Evolutionary conservation across 768 basidiomycete species (phyloP).

Genomic region (Amanita rubescens): DNA sequence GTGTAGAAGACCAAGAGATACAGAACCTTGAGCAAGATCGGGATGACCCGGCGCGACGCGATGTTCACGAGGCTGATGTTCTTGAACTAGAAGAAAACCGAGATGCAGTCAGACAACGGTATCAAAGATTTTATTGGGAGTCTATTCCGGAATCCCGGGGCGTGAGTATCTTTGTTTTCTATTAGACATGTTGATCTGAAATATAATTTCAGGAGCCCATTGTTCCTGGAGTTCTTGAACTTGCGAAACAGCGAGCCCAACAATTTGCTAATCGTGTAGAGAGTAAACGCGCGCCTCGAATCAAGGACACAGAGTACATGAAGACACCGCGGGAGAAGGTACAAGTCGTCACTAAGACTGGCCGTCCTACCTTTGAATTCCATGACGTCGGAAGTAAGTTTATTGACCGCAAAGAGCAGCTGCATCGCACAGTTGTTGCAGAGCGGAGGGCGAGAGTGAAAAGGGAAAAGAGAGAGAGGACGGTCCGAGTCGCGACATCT

Average conservation of each 20-base stretch:
- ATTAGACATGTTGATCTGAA: conserved; percentile 4
- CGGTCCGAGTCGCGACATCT: conserved; percentile 12
- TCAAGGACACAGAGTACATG: conserved; percentile 29
- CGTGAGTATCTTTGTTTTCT: conserved; percentile 30
- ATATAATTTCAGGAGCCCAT: conserved; percentile 45
- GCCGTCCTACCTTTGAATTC: conserved; percentile 55
- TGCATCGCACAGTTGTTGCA: conserved; percentile 41
- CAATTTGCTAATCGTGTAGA: conserved; percentile 25
- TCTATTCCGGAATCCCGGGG: conserved; percentile 59
- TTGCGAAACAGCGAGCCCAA: conserved; percentile 34
- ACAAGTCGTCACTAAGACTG: conserved; percentile 30
- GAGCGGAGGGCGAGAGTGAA: conserved; percentile 35
- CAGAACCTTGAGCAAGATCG: conserved; percentile 8
- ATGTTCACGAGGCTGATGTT: conserved; percentile 54
- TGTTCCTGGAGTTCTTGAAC: conserved; percentile 48
- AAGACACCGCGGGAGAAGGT: conserved; percentile 28
- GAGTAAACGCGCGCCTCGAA: conserved; percentile 30
- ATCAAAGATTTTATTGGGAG: conserved; percentile 76
- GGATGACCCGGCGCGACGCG: conserved; percentile 33
- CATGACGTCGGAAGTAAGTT: conserved; percentile 71
- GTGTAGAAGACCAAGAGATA: conserved; percentile 30
- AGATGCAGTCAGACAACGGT: conserved; percentile 51
- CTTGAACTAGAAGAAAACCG: conserved; percentile 51
- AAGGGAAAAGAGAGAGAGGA: conserved; percentile 18
- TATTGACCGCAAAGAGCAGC: conserved; percentile 46